Percentiles rank a stretch among this genome's conserved stretches.
These are phyloP conservation scores for Fusarium sulawesiense DNA, from an alignment of 2,329 filamentous ascomycete genomes.

Conservation along the genomic window DNA sequence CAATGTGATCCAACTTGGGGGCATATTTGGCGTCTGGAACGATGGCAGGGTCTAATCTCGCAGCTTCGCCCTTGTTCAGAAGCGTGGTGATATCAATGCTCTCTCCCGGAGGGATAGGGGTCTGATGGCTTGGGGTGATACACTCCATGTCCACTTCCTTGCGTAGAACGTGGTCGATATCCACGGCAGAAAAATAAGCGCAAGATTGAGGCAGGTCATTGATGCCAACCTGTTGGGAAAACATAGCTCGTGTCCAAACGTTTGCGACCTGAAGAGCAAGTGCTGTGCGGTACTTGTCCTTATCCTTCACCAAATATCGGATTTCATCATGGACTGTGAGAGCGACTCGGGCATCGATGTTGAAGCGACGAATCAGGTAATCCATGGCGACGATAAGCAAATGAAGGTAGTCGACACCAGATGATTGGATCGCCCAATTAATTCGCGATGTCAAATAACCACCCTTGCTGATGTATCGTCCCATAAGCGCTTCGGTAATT, in stretches of 20 bases:
- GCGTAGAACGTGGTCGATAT: constrained; percentile 93
- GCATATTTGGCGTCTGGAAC: constrained; percentile 62
- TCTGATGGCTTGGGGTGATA: constrained; percentile 85
- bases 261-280: constrained; percentile 96
- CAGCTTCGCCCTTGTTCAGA: constrained; percentile 75
- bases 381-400: constrained; percentile 95
- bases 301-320: constrained; percentile 85
- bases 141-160: constrained; percentile 99
- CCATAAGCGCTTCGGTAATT: constrained; percentile 95
- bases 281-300: constrained; percentile 88
- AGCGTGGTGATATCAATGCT: constrained; percentile 85
- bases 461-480: constrained; percentile 85
- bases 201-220: constrained; percentile 93
- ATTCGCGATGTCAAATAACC: constrained; percentile 96
- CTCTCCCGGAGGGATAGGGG: constrained; percentile 84
- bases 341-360: constrained; percentile 83
- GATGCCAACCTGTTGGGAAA: constrained; percentile 95
- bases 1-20: constrained; percentile 70
- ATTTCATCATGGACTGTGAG: constrained; percentile 99
- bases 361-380: constrained; percentile 86
- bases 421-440: constrained; percentile 99
- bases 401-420: constrained; percentile 96
- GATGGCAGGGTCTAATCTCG: constrained; percentile 74
- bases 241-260: constrained; percentile 97
- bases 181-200: constrained; percentile 94